These are phyloP conservation scores for Theobroma grandiflorum DNA, from an alignment of 441 rosid genomes.

Conservation along the genomic window DNA sequence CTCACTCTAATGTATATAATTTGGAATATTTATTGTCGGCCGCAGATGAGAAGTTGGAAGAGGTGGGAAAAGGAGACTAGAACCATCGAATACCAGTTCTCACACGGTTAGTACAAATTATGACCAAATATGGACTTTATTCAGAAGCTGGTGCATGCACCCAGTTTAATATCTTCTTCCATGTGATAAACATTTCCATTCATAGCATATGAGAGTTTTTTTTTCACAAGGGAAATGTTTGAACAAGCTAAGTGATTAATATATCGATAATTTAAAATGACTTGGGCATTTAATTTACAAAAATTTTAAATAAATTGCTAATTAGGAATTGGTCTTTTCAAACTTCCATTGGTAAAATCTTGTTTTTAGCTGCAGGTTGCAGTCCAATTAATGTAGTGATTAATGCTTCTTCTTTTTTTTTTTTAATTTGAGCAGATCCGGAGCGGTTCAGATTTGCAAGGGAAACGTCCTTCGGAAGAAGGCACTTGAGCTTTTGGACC, in stretches of 20 bases:
- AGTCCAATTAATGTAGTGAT: too few species aligned
- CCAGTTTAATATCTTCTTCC: too few species aligned
- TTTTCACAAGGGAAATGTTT: too few species aligned
- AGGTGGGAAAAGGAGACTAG: slow-evolving; percentile 70
- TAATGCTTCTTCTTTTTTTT: background rate
- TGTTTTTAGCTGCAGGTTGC: too few species aligned
- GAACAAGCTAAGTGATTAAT: background rate
- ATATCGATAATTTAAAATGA: background rate
- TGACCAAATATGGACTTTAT: background rate
- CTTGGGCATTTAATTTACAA: background rate
- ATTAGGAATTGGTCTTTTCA: background rate
- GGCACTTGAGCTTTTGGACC: slow-evolving; percentile 65
- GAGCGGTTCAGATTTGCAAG: slow-evolving; percentile 75
- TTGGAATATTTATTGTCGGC: background rate
- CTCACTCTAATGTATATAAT: background rate
- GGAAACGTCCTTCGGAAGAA: slow-evolving; percentile 76
- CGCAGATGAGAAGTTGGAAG: slow-evolving; percentile 70
- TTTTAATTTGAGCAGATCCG: slow-evolving; percentile 48
- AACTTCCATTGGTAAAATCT: background rate
- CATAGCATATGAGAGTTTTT: too few species aligned
- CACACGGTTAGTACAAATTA: slow-evolving; percentile 50
- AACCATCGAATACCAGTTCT: slow-evolving; percentile 66
- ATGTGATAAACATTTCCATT: background rate
- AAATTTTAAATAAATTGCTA: too few species aligned
- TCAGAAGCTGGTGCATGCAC: too few species aligned